Evolutionary conservation across 257 asterid genomes (phyloP).

Genomic region (Solanum clarkiae): DNA sequence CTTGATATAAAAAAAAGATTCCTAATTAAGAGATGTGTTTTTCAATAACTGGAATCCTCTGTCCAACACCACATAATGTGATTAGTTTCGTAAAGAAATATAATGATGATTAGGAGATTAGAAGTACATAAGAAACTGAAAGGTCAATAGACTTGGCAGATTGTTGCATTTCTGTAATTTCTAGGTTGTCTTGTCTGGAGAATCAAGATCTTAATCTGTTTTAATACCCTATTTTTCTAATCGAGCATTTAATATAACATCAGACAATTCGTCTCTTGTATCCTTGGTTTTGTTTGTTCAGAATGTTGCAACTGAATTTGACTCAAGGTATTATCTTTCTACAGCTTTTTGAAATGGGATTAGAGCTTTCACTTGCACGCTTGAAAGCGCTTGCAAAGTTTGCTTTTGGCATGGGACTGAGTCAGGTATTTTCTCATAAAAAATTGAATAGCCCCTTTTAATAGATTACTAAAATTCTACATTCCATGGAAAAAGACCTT

Average conservation of each 20-base stretch:
- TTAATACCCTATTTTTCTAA: neutral
- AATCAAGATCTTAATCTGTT: neutral
- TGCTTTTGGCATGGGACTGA: slow-evolving; percentile 92
- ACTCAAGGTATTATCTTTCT: slow-evolving; percentile 20
- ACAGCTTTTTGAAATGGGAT: slow-evolving; percentile 99
- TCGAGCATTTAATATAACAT: neutral
- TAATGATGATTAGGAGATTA: neutral
- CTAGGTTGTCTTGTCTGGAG: neutral
- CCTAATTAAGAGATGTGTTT: neutral
- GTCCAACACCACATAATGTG: neutral
- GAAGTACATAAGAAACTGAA: neutral
- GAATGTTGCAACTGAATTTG: neutral
- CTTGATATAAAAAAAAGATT: neutral
- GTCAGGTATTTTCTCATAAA: slow-evolving; percentile 51
- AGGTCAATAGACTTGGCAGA: neutral
- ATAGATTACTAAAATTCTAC: neutral
- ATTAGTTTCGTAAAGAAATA: neutral
- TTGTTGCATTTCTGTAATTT: neutral
- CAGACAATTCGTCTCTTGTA: neutral
- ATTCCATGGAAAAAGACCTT: neutral
- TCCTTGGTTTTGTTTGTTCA: neutral
- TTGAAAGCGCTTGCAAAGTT: slow-evolving; percentile 92
- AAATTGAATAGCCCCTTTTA: neutral
- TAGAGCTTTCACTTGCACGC: slow-evolving; percentile 97
- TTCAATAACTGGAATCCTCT: neutral